Percentiles rank a stretch among this genome's conserved stretches.
Conservation (phyloP, 805 yeast genomes). For the Ogataea neopini region DNA sequence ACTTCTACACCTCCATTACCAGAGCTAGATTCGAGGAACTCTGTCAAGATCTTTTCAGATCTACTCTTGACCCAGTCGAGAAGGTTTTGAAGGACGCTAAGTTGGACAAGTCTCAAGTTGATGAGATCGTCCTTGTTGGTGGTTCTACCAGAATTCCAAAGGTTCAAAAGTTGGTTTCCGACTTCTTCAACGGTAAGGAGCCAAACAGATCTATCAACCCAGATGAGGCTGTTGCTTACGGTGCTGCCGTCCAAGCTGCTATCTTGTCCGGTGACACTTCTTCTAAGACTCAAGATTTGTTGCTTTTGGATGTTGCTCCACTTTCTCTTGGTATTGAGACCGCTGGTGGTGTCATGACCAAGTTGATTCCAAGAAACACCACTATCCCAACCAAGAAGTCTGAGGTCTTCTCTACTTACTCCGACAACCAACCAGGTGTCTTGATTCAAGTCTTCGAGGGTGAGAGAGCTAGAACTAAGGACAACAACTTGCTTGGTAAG, state of each 20-base stretch:
- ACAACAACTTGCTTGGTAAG: constrained; percentile 75
- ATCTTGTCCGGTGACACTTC: constrained; percentile 95
- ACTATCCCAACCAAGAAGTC: constrained; percentile 76
- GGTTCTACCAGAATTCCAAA: constrained; percentile 99
- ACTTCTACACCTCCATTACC: constrained; percentile 93
- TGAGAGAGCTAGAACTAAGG: constrained; percentile 75
- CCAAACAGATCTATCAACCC: constrained; percentile 97
- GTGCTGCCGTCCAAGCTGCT: constrained; percentile 99
- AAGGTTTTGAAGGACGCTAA: constrained; percentile 89
- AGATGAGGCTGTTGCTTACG: constrained; percentile 98
- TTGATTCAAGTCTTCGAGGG: constrained; percentile 81
- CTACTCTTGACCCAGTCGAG: constrained; percentile 93
- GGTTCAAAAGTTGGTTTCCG: constrained; percentile 92
- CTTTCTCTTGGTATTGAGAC: constrained; percentile 82
- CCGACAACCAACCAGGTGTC: constrained; percentile 83
- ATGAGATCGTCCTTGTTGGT: constrained; percentile 95
- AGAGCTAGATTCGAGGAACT: constrained; percentile 98
- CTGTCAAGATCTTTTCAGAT: constrained; percentile 91
- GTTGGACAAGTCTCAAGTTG: constrained; percentile 84
- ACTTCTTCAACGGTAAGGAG: constrained; percentile 96
- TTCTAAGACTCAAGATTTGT: constrained; percentile 91
- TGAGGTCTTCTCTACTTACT: constrained; percentile 76
- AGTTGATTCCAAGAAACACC: constrained; percentile 74
- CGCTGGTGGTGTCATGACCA: constrained; percentile 81
- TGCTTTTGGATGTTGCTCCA: constrained; percentile 96